phyloP scores from a whole-genome alignment of 345 rosid species.

The Melastoma malabathricum region DNA sequence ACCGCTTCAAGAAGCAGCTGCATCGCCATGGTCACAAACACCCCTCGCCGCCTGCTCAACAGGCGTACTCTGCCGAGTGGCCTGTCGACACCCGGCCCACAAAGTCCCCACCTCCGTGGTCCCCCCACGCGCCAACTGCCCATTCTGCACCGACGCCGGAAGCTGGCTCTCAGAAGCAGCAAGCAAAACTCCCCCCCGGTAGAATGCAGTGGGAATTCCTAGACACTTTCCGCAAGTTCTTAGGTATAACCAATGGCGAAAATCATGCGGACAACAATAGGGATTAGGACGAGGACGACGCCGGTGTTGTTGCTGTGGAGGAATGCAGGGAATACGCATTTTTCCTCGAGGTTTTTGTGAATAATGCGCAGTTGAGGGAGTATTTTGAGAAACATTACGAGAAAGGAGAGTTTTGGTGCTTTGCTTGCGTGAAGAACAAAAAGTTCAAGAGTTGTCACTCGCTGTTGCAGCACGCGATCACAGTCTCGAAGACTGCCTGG shows the following conservation, averaged over 20 bases:
- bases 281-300: slow-evolving; percentile 8
- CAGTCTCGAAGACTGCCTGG: slow-evolving; percentile 32
- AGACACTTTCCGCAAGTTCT: slow-evolving; percentile 30
- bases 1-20: slow-evolving; percentile 12
- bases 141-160: slow-evolving; percentile 26
- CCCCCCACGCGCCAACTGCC: not conserved
- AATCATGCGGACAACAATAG: slow-evolving; percentile 15
- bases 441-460: slow-evolving; percentile 47
- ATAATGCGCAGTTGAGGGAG: slow-evolving; percentile 37
- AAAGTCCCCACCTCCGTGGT: slow-evolving; percentile 1
- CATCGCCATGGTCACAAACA: not conserved
- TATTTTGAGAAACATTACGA: slow-evolving; percentile 38
- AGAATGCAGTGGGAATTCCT: slow-evolving; percentile 26
- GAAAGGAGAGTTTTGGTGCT: slow-evolving; percentile 46
- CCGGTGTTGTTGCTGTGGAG: not conserved
- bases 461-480: slow-evolving; percentile 47
- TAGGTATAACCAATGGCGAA: slow-evolving; percentile 6
- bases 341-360: slow-evolving; percentile 28
- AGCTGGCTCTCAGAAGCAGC: slow-evolving; percentile 17
- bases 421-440: slow-evolving; percentile 36
- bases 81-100: slow-evolving; percentile 1
- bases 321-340: slow-evolving; percentile 30
- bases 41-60: too few species aligned
- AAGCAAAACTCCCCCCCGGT: slow-evolving; percentile 14
- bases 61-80: not conserved